These are phyloP conservation scores for Plasmodium vivax DNA, from an alignment of 169 alveolate species.

Conservation along the genomic window DNA sequence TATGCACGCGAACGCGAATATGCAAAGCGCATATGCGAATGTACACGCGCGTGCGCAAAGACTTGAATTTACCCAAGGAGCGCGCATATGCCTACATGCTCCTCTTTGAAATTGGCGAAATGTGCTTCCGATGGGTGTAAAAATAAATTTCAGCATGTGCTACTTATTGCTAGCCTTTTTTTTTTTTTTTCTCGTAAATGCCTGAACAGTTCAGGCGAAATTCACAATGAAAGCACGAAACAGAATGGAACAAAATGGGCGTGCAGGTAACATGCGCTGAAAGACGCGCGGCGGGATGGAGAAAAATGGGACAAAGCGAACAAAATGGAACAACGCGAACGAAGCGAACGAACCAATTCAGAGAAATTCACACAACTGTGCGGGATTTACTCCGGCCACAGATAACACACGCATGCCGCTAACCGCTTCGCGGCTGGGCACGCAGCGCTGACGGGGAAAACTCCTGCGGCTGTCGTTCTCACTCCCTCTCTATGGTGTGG, in stretches of 20 bases:
- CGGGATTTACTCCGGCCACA: background rate
- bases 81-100: background rate
- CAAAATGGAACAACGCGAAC: background rate
- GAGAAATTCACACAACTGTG: background rate
- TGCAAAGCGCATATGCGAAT: background rate
- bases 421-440: background rate
- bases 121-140: background rate
- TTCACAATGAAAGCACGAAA: background rate
- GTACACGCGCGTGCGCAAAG: background rate
- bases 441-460: background rate
- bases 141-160: background rate
- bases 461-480: background rate
- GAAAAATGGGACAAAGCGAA: background rate
- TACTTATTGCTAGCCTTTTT: background rate
- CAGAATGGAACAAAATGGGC: background rate
- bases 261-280: background rate
- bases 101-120: background rate
- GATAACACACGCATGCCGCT: background rate
- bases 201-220: background rate
- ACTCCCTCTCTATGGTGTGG: background rate
- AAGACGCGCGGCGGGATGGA: background rate
- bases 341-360: background rate
- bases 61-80: background rate
- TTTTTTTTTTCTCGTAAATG: slow-evolving; percentile 1
- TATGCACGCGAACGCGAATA: background rate